These are phyloP conservation scores for Gentiana straminea DNA, from an alignment of 257 asterid genomes.

Conservation along the genomic window DNA sequence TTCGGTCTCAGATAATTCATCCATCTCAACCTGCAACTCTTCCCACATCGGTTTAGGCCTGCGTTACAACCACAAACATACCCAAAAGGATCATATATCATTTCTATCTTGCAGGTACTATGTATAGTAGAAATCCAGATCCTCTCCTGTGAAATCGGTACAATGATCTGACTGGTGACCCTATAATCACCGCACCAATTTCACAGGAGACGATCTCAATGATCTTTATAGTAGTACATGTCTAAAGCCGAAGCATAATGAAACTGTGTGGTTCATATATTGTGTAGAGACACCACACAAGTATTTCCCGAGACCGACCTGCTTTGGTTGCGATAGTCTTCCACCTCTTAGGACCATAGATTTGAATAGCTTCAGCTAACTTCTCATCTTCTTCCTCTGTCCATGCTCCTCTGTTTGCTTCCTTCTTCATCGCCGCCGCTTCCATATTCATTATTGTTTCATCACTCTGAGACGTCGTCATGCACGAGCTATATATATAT, in stretches of 20 bases:
- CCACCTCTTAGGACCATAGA: slow-evolving; percentile 40
- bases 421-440: slow-evolving; percentile 15
- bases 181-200: no score
- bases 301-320: slow-evolving; percentile 17
- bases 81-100: neutral
- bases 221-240: no score
- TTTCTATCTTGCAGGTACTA: no score
- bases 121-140: no score
- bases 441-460: slow-evolving; percentile 3
- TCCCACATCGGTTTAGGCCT: slow-evolving; percentile 39
- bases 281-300: no score
- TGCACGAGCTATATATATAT: slow-evolving; percentile 5
- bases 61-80: neutral
- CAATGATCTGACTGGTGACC: no score
- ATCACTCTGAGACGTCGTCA: slow-evolving; percentile 10
- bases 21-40: slow-evolving; percentile 51
- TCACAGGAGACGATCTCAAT: no score
- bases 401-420: slow-evolving; percentile 43
- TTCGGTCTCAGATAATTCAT: slow-evolving; percentile 52
- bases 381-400: slow-evolving; percentile 44
- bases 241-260: no score
- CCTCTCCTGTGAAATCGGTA: no score
- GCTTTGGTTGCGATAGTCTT: slow-evolving; percentile 33
- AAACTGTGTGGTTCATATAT: no score
- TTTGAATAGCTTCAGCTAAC: slow-evolving; percentile 27